These are phyloP conservation scores for Dichotomocladium elegans DNA, from an alignment of 371 early-diverging fungal species.

Conservation along the genomic window DNA sequence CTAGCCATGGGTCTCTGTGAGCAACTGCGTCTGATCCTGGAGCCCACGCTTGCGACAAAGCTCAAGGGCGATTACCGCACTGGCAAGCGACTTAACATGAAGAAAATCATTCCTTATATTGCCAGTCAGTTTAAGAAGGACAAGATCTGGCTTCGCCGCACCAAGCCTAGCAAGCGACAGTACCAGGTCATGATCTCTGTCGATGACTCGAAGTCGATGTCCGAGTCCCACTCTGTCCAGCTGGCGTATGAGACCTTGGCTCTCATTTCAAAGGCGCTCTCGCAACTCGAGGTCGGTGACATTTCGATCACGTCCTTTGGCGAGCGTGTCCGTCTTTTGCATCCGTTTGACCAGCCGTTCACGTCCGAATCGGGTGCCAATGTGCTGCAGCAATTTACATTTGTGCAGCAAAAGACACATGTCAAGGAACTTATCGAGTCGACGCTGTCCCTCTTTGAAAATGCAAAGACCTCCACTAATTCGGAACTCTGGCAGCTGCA, in stretches of 20 bases:
- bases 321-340: slow-evolving; percentile 78
- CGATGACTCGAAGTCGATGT: slow-evolving; percentile 99
- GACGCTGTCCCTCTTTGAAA: slow-evolving; percentile 70
- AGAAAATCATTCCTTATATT: slow-evolving; percentile 99
- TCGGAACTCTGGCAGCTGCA: slow-evolving; percentile 94
- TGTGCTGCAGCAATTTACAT: slow-evolving; percentile 84
- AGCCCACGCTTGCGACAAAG: slow-evolving; percentile 95
- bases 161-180: slow-evolving; percentile 95
- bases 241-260: slow-evolving; percentile 93
- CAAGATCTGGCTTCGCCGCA: slow-evolving; percentile 99
- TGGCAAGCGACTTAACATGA: slow-evolving; percentile 99
- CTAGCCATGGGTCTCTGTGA: slow-evolving; percentile 90
- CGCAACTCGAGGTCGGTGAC: slow-evolving; percentile 93
- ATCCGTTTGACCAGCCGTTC: slow-evolving; percentile 90
- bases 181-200: slow-evolving; percentile 98
- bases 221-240: slow-evolving; percentile 81
- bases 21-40: slow-evolving; percentile 94
- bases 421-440: slow-evolving; percentile 81
- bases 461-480: slow-evolving; percentile 54
- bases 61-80: slow-evolving; percentile 98
- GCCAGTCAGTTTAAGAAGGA: slow-evolving; percentile 99
- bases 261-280: slow-evolving; percentile 86
- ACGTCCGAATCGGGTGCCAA: slow-evolving; percentile 87
- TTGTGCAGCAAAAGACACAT: slow-evolving; percentile 87
- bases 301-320: slow-evolving; percentile 91